Conservation (phyloP, 768 basidiomycete species). For the Lentinus brumalis region DNA sequence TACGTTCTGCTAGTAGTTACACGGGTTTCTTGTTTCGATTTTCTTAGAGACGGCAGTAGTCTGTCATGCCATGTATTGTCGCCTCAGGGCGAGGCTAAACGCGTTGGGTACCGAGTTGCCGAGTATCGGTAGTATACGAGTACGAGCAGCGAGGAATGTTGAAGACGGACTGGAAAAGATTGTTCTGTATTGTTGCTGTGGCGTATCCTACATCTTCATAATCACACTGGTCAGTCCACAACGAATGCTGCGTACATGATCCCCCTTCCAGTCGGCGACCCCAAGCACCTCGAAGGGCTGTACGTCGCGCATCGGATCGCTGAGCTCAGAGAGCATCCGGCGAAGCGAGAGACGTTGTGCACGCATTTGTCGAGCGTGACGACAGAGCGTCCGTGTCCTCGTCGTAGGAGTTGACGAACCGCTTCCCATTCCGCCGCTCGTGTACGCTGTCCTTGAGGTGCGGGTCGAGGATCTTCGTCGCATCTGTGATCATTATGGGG, state of each 20-base stretch:
- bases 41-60: background rate
- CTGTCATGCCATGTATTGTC: background rate
- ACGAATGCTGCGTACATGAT: no score
- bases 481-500: slow-evolving; percentile 88
- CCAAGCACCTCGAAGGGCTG: slow-evolving; percentile 86
- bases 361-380: slow-evolving; percentile 85
- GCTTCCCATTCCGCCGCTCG: slow-evolving; percentile 83
- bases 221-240: no score
- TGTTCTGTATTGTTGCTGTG: no score
- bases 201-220: no score
- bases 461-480: slow-evolving; percentile 86
- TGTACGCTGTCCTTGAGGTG: slow-evolving; percentile 81
- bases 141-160: no score
- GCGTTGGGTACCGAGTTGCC: background rate
- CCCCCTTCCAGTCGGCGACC: slow-evolving; percentile 76
- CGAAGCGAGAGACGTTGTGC: slow-evolving; percentile 81
- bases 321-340: slow-evolving; percentile 79
- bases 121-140: no score
- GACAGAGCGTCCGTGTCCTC: slow-evolving; percentile 83
- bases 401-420: slow-evolving; percentile 79
- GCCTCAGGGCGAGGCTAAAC: no score
- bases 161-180: no score
- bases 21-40: background rate
- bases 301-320: slow-evolving; percentile 86
- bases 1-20: background rate